Evolutionary conservation across 306 rosid genomes (phyloP), one percentile per base, ranked within the genome.

Genomic region (Canavalia gladiata): DNA sequence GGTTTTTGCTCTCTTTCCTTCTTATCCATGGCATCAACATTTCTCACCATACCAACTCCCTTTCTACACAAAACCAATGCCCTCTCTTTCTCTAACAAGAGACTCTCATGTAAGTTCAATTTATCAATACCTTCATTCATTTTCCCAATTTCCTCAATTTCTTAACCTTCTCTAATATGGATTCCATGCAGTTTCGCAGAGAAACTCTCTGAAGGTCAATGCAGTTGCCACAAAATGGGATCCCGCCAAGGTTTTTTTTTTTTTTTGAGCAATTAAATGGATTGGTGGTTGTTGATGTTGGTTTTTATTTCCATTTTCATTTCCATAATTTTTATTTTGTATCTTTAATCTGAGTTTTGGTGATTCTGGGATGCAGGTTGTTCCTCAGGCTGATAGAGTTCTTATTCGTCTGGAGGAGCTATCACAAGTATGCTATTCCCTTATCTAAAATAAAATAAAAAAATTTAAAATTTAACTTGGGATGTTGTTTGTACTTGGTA

Each of bases 381-480:
- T 89, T 62, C 99, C 99, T 0, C 98, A 93, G 87, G 97, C 93
- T 80, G 98, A 95, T 82, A 90, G 97, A 83, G 99, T 95, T 74
- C 97, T 95, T 73, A 76, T 95, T 84, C 98, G 97, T 82, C 86
- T 95, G 25, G 95, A 93, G 84, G 83, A 87, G 74, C 88, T 88
- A 50, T 71, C 92, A 8, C 88, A 90, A 80, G 99, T 95, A 82
- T 57, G 78, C 11, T 50, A 65, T 69, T 0, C 0, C 4, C 60
- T 65, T 45, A 12, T 46, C 70, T 59, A 35, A 6, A 25, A 30
- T 4, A 39, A 39, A 67, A 39, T 25, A 43, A 25, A 4, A 65
- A 12, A 0, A 2, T 46, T 68, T 0, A 18, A 18, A 18, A 18
- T 18, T 54, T 54, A 52, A 56, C 6, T 80, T 52, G 9, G 55